Evolutionary conservation across 495 filamentous ascomycete species (phyloP).

Genomic region (Lophiotrema nucula): DNA sequence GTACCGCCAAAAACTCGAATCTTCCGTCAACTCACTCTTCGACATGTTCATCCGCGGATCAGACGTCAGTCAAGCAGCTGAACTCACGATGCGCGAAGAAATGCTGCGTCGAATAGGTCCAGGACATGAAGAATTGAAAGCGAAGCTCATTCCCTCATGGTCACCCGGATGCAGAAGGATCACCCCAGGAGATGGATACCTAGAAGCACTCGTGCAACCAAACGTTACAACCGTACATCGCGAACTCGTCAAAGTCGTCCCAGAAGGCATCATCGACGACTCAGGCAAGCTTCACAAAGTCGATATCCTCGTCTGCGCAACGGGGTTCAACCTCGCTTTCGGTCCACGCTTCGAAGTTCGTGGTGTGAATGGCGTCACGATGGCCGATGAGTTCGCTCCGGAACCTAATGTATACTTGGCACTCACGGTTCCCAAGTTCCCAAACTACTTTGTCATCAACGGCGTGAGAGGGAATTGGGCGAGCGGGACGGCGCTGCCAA

Average conservation of each 20-base stretch:
- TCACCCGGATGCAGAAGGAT: slow-evolving; percentile 8
- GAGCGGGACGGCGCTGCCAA: slow-evolving; percentile 3
- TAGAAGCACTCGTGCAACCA: slow-evolving; percentile 8
- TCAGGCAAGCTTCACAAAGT: not conserved
- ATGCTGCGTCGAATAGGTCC: slow-evolving; percentile 3
- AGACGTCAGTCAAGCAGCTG: slow-evolving; percentile 4
- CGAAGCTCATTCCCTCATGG: slow-evolving; percentile 1
- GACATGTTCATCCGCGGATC: slow-evolving; percentile 6
- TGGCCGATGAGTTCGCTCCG: slow-evolving; percentile 9
- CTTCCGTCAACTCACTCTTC: slow-evolving; percentile 1
- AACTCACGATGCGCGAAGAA: not conserved
- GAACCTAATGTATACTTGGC: slow-evolving; percentile 12
- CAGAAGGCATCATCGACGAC: not conserved
- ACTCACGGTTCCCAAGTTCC: slow-evolving; percentile 7
- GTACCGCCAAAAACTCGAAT: slow-evolving; percentile 5
- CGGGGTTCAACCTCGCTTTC: slow-evolving; percentile 1
- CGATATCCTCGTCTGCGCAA: slow-evolving; percentile 7
- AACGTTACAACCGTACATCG: slow-evolving; percentile 6
- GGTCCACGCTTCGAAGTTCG: not conserved
- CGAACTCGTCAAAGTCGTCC: not conserved
- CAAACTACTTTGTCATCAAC: slow-evolving; percentile 18
- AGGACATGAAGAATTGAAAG: slow-evolving; percentile 6
- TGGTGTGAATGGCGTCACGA: slow-evolving; percentile 1
- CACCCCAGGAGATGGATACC: slow-evolving; percentile 17
- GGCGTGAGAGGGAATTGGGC: slow-evolving; percentile 15